These are phyloP conservation scores for Lentithecium fluviatile DNA, from an alignment of 495 filamentous ascomycete genomes.

Conservation along the genomic window DNA sequence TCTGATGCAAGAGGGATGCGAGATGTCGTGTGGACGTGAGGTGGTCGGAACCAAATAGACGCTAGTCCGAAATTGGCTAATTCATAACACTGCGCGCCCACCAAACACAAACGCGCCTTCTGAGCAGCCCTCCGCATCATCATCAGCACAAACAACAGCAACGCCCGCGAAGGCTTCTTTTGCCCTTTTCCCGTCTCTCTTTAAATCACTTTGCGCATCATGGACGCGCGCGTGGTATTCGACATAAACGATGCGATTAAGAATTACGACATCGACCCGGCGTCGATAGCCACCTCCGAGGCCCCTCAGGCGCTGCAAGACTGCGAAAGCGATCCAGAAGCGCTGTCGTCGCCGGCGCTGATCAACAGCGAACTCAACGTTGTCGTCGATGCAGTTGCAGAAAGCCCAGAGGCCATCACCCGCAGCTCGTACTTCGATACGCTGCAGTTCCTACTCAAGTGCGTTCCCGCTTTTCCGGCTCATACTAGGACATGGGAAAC, in stretches of 20 bases:
- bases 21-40: constrained; percentile 3
- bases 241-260: constrained; percentile 96
- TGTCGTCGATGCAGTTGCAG: constrained; percentile 90
- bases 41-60: background rate
- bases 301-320: constrained; percentile 82
- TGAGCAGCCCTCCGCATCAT: background rate
- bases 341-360: constrained; percentile 68
- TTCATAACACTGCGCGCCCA: background rate
- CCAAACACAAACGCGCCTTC: constrained; percentile 3
- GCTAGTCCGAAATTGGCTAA: background rate
- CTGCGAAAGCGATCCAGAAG: constrained; percentile 87
- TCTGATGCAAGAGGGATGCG: background rate
- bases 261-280: constrained; percentile 89
- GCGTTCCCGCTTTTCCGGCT: constrained; percentile 64
- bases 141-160: background rate
- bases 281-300: constrained; percentile 78
- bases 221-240: constrained; percentile 74
- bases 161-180: background rate
- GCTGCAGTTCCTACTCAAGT: constrained; percentile 95
- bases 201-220: constrained; percentile 49
- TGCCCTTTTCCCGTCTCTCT: constrained; percentile 27
- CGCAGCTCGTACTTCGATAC: constrained; percentile 81
- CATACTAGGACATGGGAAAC: constrained; percentile 44
- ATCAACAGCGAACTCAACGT: constrained; percentile 85
- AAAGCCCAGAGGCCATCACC: constrained; percentile 82